These are phyloP conservation scores for Cudoniella acicularis DNA, from an alignment of 495 filamentous ascomycete genomes.

Conservation along the genomic window DNA sequence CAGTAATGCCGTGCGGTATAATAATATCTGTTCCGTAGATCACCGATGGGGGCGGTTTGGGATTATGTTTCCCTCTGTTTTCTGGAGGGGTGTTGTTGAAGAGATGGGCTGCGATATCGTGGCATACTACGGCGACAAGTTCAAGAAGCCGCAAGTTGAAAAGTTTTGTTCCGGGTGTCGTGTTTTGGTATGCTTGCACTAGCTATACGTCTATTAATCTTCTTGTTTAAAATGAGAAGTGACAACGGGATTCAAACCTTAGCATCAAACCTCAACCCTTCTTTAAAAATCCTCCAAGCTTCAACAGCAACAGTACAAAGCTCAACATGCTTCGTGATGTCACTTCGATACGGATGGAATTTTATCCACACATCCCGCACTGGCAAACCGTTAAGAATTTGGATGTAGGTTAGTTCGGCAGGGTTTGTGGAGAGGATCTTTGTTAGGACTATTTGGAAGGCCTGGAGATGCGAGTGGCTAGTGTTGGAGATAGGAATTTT, in stretches of 20 bases:
- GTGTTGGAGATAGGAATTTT: background rate
- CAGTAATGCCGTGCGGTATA: conserved; percentile 6
- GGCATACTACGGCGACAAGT: conserved; percentile 26
- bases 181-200: conserved; percentile 19
- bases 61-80: conserved; percentile 10
- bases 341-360: background rate
- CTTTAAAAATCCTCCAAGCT: conserved; percentile 15
- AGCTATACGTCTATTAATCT: conserved; percentile 12
- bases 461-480: background rate
- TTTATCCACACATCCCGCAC: conserved; percentile 20
- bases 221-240: background rate
- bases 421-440: conserved; percentile 11
- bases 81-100: conserved; percentile 19
- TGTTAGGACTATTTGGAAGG: background rate
- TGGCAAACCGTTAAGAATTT: conserved; percentile 33
- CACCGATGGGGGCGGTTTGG: conserved; percentile 5
- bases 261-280: conserved; percentile 11
- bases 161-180: conserved; percentile 16
- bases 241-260: conserved; percentile 13
- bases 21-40: background rate
- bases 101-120: conserved; percentile 29
- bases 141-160: conserved; percentile 26
- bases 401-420: conserved; percentile 29
- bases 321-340: conserved; percentile 4
- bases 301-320: conserved; percentile 4